phyloP scores from a whole-genome alignment of 2,329 filamentous ascomycete species.

The Pseudogymnoascus sp. region DNA sequence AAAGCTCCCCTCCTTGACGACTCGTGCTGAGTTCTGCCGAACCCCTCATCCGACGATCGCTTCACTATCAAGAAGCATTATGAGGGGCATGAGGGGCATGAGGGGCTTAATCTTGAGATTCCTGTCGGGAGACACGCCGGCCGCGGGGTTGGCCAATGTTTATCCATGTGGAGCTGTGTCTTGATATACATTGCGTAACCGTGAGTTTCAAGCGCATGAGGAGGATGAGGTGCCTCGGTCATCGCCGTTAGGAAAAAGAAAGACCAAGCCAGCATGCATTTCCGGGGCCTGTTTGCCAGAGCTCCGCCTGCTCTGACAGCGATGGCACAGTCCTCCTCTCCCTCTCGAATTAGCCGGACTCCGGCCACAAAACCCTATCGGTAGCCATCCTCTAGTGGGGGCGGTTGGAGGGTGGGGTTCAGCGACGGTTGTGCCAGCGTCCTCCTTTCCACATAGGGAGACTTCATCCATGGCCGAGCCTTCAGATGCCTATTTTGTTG shows the following conservation, averaged over 20 bases:
- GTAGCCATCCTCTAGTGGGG: constrained; percentile 1
- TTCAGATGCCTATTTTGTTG: constrained; percentile 5
- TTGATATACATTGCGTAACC: background rate
- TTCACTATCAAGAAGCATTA: background rate
- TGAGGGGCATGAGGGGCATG: background rate
- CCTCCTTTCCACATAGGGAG: background rate
- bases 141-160: background rate
- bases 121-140: background rate
- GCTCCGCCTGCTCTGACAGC: background rate
- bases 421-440: background rate
- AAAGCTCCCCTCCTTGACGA: background rate
- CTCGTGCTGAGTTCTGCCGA: background rate
- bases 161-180: constrained; percentile 5
- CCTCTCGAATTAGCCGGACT: constrained; percentile 5
- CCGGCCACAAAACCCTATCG: background rate
- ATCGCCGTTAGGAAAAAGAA: background rate
- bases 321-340: background rate
- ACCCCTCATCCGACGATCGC: background rate
- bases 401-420: background rate
- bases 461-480: background rate
- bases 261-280: background rate
- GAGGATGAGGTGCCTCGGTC: background rate
- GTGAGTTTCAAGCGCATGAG: background rate
- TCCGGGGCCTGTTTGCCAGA: background rate
- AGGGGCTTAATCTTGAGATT: constrained; percentile 1